These are phyloP conservation scores for Phytophthora parvispora DNA, from an alignment of 352 stramenopile genomes.

Conservation along the genomic window DNA sequence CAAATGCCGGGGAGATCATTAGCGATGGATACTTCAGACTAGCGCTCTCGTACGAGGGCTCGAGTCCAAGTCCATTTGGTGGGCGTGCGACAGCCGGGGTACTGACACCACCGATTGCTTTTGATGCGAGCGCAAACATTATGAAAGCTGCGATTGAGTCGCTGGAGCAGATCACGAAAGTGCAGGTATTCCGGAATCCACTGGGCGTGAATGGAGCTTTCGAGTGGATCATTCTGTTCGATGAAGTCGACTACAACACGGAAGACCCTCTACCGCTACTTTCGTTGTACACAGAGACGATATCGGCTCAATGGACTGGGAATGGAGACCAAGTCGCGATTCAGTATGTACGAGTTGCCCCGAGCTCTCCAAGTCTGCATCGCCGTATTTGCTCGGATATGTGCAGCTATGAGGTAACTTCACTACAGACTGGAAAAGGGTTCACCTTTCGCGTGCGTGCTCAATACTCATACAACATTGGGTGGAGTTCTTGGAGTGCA, in stretches of 20 bases:
- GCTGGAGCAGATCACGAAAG: conserved; percentile 71
- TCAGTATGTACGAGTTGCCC: conserved; percentile 37
- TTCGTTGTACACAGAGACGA: conserved; percentile 58
- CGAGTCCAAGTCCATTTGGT: conserved; percentile 24
- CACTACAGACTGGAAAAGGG: conserved; percentile 36
- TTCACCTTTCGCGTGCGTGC: conserved; percentile 67
- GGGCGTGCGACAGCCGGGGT: conserved; percentile 24
- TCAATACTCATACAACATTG: conserved; percentile 30
- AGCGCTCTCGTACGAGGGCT: conserved; percentile 49
- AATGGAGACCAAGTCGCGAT: conserved; percentile 62
- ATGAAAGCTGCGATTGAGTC: conserved; percentile 80
- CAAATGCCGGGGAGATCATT: conserved; percentile 55
- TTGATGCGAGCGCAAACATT: conserved; percentile 69
- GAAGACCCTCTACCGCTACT: conserved; percentile 52
- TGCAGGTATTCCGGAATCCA: conserved; percentile 58
- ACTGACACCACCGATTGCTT: conserved; percentile 72
- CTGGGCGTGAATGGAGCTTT: conserved; percentile 34
- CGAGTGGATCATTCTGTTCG: conserved; percentile 72
- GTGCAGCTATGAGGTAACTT: conserved; percentile 35
- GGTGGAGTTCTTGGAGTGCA: conserved; percentile 69
- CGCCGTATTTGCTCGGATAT: conserved; percentile 22
- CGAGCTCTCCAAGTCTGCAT: conserved; percentile 26
- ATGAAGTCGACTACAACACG: conserved; percentile 27
- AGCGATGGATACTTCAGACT: conserved; percentile 67
- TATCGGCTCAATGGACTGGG: conserved; percentile 58